Evolutionary conservation across 768 basidiomycete species (phyloP), one percentile per base, ranked within the genome.

Genomic region (Trametes elegans): DNA sequence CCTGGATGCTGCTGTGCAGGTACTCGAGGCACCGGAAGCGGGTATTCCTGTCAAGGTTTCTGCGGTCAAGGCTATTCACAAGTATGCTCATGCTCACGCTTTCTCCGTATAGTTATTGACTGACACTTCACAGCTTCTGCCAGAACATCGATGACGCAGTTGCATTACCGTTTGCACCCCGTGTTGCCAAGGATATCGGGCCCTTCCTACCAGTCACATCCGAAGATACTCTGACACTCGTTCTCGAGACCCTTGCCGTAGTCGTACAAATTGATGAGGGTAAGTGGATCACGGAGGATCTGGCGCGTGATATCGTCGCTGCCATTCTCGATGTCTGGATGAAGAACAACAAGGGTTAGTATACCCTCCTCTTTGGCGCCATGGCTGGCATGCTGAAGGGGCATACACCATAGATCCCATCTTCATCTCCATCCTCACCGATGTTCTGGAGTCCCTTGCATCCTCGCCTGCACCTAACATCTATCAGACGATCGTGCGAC

Each of bases 1-100:
- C 66, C 76, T 98, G 29, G 84, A 89, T 21, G 92, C 92, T 4
- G 88, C 94, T 0, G 76, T 97, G 27, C 84, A 87, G 48, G 93
- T 91, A 8, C 79, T 99, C 8, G 92, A 95, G 70, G 80, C 84
- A 0, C 62, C 66, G 19, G 81, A 82, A 23, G 83, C 88, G 3
- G 80, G 82, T 24, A 77, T 93, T n/a, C 90, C 93, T 0, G 88
- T 98, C 64, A 98, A 98, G 71, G 78, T 98, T 5, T 95, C 93
- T 1, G 95, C 96, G 9, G 88, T 98, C 24, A 90, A 92, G 69
- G 93, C 96, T 2, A 79, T 98, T 34, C 85, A 90, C 64, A 95
- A 98, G 97, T 98, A 64, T 54, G 84, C 68, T n/a, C n/a, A n/a
- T n/a, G n/a, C n/a, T n/a, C n/a, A n/a, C 1, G n/a, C 26, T 26